Conservation (phyloP, 345 rosid species). For the Litchi chinensis region DNA sequence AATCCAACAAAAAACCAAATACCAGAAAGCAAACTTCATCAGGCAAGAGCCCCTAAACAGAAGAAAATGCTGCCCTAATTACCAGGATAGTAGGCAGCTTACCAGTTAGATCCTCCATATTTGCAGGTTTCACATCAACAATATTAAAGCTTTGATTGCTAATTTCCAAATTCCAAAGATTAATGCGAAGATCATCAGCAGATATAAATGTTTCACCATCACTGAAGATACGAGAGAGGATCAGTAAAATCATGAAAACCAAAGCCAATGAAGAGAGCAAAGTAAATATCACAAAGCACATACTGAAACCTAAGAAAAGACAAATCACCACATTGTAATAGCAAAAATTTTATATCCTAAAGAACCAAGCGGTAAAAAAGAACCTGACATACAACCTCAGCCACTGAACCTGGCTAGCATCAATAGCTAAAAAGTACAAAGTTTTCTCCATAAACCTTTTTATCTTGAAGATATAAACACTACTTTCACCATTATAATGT, state of each 20-base stretch:
- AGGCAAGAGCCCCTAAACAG: not conserved
- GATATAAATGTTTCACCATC: slow-evolving; percentile 98
- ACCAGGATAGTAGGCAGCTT: slow-evolving; percentile 21
- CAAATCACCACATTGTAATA: not conserved
- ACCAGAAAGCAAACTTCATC: not conserved
- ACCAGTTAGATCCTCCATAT: slow-evolving; percentile 99
- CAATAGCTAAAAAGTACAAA: too few species aligned
- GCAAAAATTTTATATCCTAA: not conserved
- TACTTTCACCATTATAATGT: not conserved
- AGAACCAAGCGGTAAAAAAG: too few species aligned
- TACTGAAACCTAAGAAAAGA: not conserved
- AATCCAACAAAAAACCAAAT: not conserved
- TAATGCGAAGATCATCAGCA: slow-evolving; percentile 95
- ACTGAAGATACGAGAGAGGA: slow-evolving; percentile 39
- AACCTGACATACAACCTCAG: not conserved
- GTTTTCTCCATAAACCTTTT: not conserved
- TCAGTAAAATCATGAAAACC: not conserved
- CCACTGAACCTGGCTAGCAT: not conserved
- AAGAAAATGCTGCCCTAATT: not conserved
- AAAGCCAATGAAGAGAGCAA: slow-evolving; percentile 1
- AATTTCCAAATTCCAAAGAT: slow-evolving; percentile 98
- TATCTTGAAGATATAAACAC: not conserved
- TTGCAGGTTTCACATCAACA: slow-evolving; percentile 96
- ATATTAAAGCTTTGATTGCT: slow-evolving; percentile 95
- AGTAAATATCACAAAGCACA: slow-evolving; percentile 1